phyloP scores from a whole-genome alignment of 2,329 filamentous ascomycete species.

The Cladosporium sp. region DNA sequence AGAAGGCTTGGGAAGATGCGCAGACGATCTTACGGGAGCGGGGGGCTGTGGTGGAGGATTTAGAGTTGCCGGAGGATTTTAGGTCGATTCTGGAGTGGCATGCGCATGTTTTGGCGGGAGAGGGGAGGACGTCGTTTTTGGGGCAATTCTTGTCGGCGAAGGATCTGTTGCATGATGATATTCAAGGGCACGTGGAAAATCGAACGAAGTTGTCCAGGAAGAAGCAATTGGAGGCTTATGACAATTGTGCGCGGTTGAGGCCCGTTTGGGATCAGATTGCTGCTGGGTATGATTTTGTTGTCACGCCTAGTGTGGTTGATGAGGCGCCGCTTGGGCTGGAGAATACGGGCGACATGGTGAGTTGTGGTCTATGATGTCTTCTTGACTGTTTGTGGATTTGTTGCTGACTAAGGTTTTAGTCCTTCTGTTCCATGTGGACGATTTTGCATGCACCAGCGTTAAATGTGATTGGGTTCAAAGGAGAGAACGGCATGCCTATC shows the following conservation, averaged over 20 bases:
- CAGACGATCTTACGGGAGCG: constrained; percentile 33
- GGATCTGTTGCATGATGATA: constrained; percentile 41
- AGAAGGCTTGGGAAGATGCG: constrained; percentile 33
- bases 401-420: constrained; percentile 12
- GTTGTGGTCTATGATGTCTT: constrained; percentile 17
- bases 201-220: constrained; percentile 36
- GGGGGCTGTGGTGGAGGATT: constrained; percentile 53
- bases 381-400: neutral
- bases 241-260: constrained; percentile 51
- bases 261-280: constrained; percentile 53
- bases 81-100: constrained; percentile 49
- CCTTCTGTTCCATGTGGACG: constrained; percentile 28
- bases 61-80: constrained; percentile 50
- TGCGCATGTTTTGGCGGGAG: constrained; percentile 44
- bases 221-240: constrained; percentile 50
- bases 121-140: constrained; percentile 51
- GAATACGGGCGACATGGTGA: constrained; percentile 52
- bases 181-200: constrained; percentile 52
- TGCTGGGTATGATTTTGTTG: constrained; percentile 49
- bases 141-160: constrained; percentile 49
- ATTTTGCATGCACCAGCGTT: constrained; percentile 56
- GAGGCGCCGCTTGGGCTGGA: constrained; percentile 54
- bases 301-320: constrained; percentile 56
- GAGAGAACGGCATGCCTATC: constrained; percentile 54
- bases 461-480: constrained; percentile 60